Percentiles rank a stretch among this genome's conserved stretches.
Evolutionary conservation across 1,284 basidiomycete species (phyloP).

Genomic region (Vanrija sp.): DNA sequence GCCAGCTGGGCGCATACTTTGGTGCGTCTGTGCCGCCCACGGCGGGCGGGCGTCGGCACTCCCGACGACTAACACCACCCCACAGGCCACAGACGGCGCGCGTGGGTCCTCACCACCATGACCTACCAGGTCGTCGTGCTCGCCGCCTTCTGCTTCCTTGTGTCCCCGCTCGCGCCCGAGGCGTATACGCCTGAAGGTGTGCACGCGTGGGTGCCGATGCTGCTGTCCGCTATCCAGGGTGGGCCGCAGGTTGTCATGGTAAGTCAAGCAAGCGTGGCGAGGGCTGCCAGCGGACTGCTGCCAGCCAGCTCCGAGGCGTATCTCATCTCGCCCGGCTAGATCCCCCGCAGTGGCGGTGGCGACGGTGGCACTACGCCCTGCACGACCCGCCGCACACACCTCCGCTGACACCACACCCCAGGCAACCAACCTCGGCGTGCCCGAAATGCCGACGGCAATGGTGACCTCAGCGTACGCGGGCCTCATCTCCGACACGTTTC

Average conservation of each 20-base stretch:
- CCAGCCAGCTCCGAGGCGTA: too few relatives aligned
- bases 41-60: background rate
- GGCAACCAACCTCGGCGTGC: slow-evolving; percentile 23
- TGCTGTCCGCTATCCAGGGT: slow-evolving; percentile 18
- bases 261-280: slow-evolving; percentile 10
- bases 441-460: slow-evolving; percentile 30
- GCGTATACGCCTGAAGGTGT: slow-evolving; percentile 1
- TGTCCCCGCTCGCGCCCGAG: background rate
- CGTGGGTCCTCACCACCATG: slow-evolving; percentile 18
- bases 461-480: slow-evolving; percentile 28
- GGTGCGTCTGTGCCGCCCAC: slow-evolving; percentile 12
- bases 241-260: slow-evolving; percentile 30
- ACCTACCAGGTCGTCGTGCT: slow-evolving; percentile 13
- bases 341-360: too few relatives aligned
- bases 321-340: too few relatives aligned
- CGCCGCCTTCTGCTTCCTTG: slow-evolving; percentile 9
- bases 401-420: slow-evolving; percentile 5
- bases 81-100: slow-evolving; percentile 16
- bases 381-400: background rate
- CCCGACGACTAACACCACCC: background rate
- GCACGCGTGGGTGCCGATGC: slow-evolving; percentile 20
- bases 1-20: slow-evolving; percentile 21
- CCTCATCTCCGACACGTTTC: slow-evolving; percentile 25
- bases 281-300: too few relatives aligned
- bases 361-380: too few relatives aligned